Evolutionary conservation across 257 asterid genomes (phyloP), one percentile per base, ranked within the genome.

Genomic region (Solanum neorickii): DNA sequence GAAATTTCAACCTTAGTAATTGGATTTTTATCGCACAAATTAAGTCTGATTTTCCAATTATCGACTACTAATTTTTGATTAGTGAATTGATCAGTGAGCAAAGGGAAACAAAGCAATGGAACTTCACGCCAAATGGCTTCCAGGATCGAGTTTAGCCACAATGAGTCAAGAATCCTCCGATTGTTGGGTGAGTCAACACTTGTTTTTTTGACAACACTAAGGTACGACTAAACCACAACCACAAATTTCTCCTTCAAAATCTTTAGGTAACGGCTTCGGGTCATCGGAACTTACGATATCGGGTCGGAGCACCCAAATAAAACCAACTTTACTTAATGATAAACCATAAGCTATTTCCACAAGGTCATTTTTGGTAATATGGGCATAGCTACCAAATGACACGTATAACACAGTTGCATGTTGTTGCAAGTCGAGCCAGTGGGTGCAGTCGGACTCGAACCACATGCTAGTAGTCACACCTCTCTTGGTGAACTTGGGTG

Each of bases 351-450:
- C 94, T 84, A 90, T 91, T 44, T 91, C 93, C 11, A 80, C 12
- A 7, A 93, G 86, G 35, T 89, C 91, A 29, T 27, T 14, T 86
- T 86, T 89, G 3, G 88, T 66, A 4, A 91, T 83, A 83, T 91
- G 93, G 16, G 92, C 92, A 75, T 89, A 92, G 88, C 95, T 92
- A 62, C 95, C 93, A 9, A 93, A 93, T 2, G 94, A 91, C 20
- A 93, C 87, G 11, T 91, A 93, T 42, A 92, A 68, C 33, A 93
- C 93, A 1, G 93, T 89, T n/a, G 92, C 91, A 1, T 31, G 88
- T 5, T 92, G 91, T 41, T 88, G 89, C 47, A 86, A 20, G 80
- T 90, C 82, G 29, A 92, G 91, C 93, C 93, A 91, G 1, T 77
- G 88, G 88, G 62, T 75, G 89, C 92, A 90, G 47, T 93, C 92